phyloP scores from a whole-genome alignment of 2,329 filamentous ascomycete genomes.

The Ceratocystis cacaofunesta region DNA sequence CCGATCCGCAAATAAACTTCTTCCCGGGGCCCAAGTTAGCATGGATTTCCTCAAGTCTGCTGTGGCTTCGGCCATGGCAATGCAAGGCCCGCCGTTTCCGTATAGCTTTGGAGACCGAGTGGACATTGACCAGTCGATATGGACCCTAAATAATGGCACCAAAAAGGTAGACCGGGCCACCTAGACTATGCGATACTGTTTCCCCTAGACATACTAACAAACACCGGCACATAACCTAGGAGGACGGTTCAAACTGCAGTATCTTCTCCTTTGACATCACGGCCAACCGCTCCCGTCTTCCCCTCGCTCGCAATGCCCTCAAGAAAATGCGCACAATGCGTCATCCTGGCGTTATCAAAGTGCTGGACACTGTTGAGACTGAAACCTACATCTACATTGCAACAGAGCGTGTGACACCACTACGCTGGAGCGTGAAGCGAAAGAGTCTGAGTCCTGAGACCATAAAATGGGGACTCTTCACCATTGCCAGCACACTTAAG shows the following conservation, averaged over 20 bases:
- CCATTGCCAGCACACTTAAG: constrained; percentile 76
- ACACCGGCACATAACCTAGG: constrained; percentile 35
- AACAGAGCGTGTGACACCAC: constrained; percentile 73
- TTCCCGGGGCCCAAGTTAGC: constrained; percentile 9
- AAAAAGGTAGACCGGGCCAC: constrained; percentile 49
- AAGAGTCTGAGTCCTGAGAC: constrained; percentile 83
- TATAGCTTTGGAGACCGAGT: constrained; percentile 88
- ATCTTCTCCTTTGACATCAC: constrained; percentile 91
- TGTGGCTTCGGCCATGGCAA: constrained; percentile 89
- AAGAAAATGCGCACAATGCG: constrained; percentile 86
- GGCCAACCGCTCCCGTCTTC: constrained; percentile 63
- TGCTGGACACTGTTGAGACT: constrained; percentile 89
- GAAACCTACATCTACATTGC: constrained; percentile 93
- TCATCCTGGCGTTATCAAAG: constrained; percentile 87
- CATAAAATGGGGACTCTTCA: constrained; percentile 88
- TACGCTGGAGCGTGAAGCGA: constrained; percentile 80
- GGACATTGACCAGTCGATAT: constrained; percentile 84
- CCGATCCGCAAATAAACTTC: constrained; percentile 1
- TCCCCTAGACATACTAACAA: background rate
- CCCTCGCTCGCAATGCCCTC: constrained; percentile 82
- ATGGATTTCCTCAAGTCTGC: constrained; percentile 99
- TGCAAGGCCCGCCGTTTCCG: constrained; percentile 71
- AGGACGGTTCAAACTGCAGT: constrained; percentile 87
- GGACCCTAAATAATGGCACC: constrained; percentile 90
- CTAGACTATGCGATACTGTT: background rate